These are phyloP conservation scores for Apiotrichum laibachii DNA, from an alignment of 1,284 basidiomycete genomes.

Conservation along the genomic window DNA sequence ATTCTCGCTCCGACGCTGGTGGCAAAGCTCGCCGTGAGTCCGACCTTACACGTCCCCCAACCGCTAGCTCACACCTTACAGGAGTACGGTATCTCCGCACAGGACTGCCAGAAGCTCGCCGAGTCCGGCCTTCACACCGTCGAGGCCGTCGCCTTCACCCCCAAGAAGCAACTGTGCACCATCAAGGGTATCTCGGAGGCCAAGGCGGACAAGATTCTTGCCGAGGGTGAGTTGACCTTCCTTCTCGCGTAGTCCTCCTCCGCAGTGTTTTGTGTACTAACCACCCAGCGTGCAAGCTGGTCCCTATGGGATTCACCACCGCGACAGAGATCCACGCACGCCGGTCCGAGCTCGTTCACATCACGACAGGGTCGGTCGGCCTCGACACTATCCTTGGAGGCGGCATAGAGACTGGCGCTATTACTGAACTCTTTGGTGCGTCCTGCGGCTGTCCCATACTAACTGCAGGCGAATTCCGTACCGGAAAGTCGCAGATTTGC, in stretches of 20 bases:
- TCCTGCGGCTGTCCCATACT: background rate
- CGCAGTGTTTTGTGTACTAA: too few relatives aligned
- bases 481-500: slow-evolving; percentile 97
- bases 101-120: slow-evolving; percentile 94
- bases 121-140: slow-evolving; percentile 92
- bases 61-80: slow-evolving; percentile 24
- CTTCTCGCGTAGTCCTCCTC: slow-evolving; percentile 2
- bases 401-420: slow-evolving; percentile 96
- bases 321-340: slow-evolving; percentile 96
- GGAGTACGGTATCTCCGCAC: slow-evolving; percentile 84
- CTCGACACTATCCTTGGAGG: slow-evolving; percentile 93
- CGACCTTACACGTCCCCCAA: background rate
- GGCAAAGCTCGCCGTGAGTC: slow-evolving; percentile 64
- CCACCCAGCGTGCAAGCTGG: slow-evolving; percentile 79
- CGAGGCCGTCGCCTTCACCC: slow-evolving; percentile 94
- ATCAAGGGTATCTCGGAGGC: slow-evolving; percentile 98
- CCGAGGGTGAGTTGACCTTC: slow-evolving; percentile 65
- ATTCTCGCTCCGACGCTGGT: slow-evolving; percentile 76
- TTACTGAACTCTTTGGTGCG: slow-evolving; percentile 91
- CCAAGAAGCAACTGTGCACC: slow-evolving; percentile 84
- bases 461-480: slow-evolving; percentile 75
- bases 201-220: slow-evolving; percentile 95
- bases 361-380: slow-evolving; percentile 95
- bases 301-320: slow-evolving; percentile 96
- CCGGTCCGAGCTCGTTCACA: slow-evolving; percentile 92